phyloP scores from a whole-genome alignment of 2,329 filamentous ascomycete species.

The Chaetomium globosum region DNA sequence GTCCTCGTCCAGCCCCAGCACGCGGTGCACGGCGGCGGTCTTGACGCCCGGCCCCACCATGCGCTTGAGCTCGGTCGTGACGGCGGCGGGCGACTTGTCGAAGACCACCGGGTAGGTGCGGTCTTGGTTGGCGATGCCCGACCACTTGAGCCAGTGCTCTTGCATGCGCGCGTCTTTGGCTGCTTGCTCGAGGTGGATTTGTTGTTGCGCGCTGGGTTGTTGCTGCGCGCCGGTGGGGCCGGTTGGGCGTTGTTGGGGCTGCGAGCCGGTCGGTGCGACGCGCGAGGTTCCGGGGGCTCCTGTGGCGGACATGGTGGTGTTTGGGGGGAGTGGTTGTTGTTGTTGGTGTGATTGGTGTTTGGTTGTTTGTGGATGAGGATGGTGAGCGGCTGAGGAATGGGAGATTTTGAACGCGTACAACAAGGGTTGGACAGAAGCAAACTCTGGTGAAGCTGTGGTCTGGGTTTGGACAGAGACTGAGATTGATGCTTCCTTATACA shows the following conservation, averaged over 20 bases:
- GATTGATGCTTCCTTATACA: background rate
- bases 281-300: too few species aligned
- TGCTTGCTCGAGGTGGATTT: background rate
- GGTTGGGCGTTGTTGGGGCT: background rate
- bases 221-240: background rate
- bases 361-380: background rate
- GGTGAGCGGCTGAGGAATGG: background rate
- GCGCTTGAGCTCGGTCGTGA: constrained; percentile 5
- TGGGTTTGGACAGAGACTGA: background rate
- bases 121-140: background rate
- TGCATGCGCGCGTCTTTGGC: constrained; percentile 5
- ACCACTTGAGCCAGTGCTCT: constrained; percentile 8
- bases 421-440: background rate
- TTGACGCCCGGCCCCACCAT: background rate
- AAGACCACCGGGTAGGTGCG: constrained; percentile 1
- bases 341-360: background rate
- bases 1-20: background rate
- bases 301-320: background rate
- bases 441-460: background rate
- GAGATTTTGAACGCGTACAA: background rate
- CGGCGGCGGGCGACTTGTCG: background rate
- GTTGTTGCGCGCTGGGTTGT: background rate
- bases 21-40: background rate
- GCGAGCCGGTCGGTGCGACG: too few species aligned
- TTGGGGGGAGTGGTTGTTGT: background rate